phyloP scores from a whole-genome alignment of 768 basidiomycete species.

The Lactarius vividus region DNA sequence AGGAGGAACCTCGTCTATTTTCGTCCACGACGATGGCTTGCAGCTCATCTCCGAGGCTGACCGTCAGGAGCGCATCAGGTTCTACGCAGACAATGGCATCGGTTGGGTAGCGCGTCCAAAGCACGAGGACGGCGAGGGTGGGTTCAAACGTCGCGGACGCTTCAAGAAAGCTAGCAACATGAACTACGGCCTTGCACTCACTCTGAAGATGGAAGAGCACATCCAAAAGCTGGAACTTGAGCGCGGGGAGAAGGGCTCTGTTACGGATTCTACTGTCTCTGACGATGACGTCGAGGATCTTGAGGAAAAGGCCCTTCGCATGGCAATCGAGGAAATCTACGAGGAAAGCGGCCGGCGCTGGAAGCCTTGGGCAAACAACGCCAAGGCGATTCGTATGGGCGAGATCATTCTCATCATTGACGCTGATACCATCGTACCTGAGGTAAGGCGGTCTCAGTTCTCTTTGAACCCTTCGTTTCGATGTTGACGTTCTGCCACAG shows the following conservation, averaged over 20 bases:
- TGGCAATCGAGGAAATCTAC: conserved; percentile 73
- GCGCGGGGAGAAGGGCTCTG: conserved; percentile 35
- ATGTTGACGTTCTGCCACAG: conserved; percentile 32
- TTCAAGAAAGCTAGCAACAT: conserved; percentile 96
- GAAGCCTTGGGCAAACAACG: conserved; percentile 78
- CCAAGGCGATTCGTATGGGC: conserved; percentile 69
- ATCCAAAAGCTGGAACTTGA: conserved; percentile 48
- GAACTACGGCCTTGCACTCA: conserved; percentile 77
- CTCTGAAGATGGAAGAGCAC: conserved; percentile 55
- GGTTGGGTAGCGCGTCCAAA: conserved; percentile 82
- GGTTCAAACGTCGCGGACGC: conserved; percentile 77
- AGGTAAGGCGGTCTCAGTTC: conserved; percentile 38
- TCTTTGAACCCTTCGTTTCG: background rate
- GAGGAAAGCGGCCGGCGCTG: conserved; percentile 55
- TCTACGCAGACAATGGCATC: conserved; percentile 75
- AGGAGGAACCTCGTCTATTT: conserved; percentile 75
- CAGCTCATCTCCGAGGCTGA: conserved; percentile 64
- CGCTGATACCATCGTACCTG: conserved; percentile 76
- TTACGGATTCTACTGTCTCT: conserved; percentile 36
- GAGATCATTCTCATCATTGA: conserved; percentile 81
- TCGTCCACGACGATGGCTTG: conserved; percentile 83
- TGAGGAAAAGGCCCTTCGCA: conserved; percentile 68
- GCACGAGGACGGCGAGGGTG: conserved; percentile 58
- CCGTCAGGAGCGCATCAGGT: conserved; percentile 60
- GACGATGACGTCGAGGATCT: conserved; percentile 48